Evolutionary conservation across 1,139 yeast genomes (phyloP), one percentile per base, ranked within the genome.

Genomic region (Pichia sp.): DNA sequence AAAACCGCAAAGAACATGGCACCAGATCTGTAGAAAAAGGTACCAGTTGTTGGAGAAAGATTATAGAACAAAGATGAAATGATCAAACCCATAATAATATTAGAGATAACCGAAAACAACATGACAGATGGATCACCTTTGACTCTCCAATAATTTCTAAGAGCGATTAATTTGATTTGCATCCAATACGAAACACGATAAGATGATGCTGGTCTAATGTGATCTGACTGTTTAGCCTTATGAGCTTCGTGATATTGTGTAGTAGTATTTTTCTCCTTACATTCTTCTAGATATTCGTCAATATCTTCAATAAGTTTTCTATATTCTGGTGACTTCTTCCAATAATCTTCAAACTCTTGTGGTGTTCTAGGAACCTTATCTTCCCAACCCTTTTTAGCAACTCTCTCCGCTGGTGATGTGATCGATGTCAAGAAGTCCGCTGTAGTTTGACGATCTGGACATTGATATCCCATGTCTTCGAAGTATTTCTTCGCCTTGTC

Each of bases 361-460:
- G 68, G 63, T 50, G 69, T 55, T 28, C 38, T 45, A 34, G 62
- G 62, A 42, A 58, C 61, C 34, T 48, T 62, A 37, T 53, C 44
- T 48, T 68, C 73, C 50, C 55, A 74, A 2, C 89, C 93, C 23
- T 64, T 58, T 45, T 63, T 62, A 10, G 74, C 63, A 17, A 68
- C 61, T 60, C 93, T 73, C 59, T 82, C 93, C 4, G 68, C 65
- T 5, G 93, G 88, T 48, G 79, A 77, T 3, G 93, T 81, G 38
- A 84, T 64, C 1, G 94, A 80, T 1, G 95, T 84, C 53, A 84
- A 66, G 61, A 72, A 85, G 60, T 85, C 95, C 18, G 91, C 88
- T 42, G 93, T 81, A 9, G 94, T 82, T 64, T 82, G 89, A 61
- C 95, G 78, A 32, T 73, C 72, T 28, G 89, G 86, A 56, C 88